A percentile compares a stretch with the other conserved stretches of the same genome.
Evolutionary conservation across 768 basidiomycete species (phyloP).

Genomic region (Amanita pallidorosea): DNA sequence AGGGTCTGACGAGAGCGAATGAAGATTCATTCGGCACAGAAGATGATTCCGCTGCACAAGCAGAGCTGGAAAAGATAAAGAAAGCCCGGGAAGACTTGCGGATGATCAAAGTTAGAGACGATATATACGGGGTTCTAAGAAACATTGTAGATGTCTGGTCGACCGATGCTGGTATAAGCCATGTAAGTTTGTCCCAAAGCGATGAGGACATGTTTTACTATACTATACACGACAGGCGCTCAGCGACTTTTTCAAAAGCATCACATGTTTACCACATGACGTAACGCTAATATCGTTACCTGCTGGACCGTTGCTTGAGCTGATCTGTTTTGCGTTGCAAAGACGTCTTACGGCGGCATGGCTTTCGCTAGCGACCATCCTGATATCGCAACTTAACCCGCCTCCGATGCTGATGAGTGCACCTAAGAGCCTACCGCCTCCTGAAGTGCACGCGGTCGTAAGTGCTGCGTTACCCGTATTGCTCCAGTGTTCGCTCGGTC

Average conservation of each 20-base stretch:
- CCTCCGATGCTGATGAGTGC: constrained; percentile 36
- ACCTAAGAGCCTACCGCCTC: constrained; percentile 39
- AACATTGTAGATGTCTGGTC: constrained; percentile 68
- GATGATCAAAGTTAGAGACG: constrained; percentile 54
- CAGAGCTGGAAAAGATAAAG: constrained; percentile 44
- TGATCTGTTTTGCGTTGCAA: constrained; percentile 64
- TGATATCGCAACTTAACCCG: constrained; percentile 76
- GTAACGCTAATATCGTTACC: constrained; percentile 73
- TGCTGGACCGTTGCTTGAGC: constrained; percentile 69
- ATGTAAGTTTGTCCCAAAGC: constrained; percentile 38
- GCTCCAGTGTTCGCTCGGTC: constrained; percentile 42
- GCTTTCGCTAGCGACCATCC: constrained; percentile 73
- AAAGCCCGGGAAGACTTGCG: constrained; percentile 53
- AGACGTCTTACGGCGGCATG: constrained; percentile 72
- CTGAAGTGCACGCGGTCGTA: constrained; percentile 49
- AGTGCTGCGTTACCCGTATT: constrained; percentile 43
- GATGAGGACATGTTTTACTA: background rate
- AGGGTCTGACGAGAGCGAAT: constrained; percentile 70
- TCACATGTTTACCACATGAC: constrained; percentile 72
- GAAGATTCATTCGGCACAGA: constrained; percentile 59
- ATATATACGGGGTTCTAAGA: constrained; percentile 48
- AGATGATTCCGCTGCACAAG: constrained; percentile 38
- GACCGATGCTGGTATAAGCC: constrained; percentile 62
- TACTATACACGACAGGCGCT: constrained; percentile 37
- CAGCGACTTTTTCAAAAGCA: constrained; percentile 77